phyloP scores from a whole-genome alignment of 164 flowering plant genomes.

The Aristolochia californica region DNA sequence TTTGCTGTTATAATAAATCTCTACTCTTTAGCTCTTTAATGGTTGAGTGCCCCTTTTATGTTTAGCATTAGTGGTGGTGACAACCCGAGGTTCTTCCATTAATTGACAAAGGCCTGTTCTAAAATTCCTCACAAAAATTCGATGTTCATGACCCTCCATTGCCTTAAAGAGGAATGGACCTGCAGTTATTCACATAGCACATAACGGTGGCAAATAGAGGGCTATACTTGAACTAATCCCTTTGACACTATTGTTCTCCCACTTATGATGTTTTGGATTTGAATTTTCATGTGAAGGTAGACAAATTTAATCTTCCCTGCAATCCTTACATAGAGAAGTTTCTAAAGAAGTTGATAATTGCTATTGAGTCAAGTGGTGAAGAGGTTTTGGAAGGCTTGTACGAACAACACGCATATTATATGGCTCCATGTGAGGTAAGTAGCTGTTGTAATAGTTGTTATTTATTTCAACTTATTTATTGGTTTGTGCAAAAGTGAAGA shows the following conservation, averaged over 20 bases:
- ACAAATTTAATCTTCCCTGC: constrained; percentile 7
- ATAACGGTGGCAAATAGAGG: too few species aligned
- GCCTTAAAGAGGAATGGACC: too few species aligned
- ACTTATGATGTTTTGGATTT: background rate
- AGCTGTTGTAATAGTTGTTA: background rate
- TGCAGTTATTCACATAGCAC: too few species aligned
- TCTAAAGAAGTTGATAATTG: constrained; percentile 64
- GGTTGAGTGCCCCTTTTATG: too few species aligned
- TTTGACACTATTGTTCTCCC: background rate
- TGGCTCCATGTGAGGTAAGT: constrained; percentile 54
- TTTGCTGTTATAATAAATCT: background rate
- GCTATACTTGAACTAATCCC: too few species aligned
- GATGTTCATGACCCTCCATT: too few species aligned
- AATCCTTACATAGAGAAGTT: constrained; percentile 43
- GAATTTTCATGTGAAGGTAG: constrained; percentile 9
- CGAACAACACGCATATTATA: constrained; percentile 48
- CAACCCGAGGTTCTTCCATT: too few species aligned
- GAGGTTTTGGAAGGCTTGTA: constrained; percentile 65
- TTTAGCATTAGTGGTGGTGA: too few species aligned
- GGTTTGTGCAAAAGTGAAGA: background rate
- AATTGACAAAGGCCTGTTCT: too few species aligned
- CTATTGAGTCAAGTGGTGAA: constrained; percentile 46
- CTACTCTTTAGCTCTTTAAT: too few species aligned
- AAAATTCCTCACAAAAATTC: too few species aligned
- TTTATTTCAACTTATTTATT: background rate